These are phyloP conservation scores for Cynanchum wilfordii DNA, from an alignment of 257 asterid species.

Conservation along the genomic window DNA sequence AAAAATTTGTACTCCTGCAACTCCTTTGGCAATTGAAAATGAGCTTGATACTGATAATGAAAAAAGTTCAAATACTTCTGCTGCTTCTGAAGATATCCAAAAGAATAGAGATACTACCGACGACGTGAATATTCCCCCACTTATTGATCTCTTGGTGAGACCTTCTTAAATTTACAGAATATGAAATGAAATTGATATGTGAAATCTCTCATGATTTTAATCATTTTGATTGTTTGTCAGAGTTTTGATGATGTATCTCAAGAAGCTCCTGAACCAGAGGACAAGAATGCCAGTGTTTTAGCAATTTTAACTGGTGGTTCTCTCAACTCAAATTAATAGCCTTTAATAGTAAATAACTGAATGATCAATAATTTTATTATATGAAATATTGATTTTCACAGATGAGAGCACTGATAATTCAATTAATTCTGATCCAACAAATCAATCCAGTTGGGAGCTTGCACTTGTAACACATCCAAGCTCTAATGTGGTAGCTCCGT, in stretches of 20 bases:
- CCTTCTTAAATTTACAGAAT: conserved; percentile 8
- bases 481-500: conserved; percentile 15
- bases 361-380: conserved; percentile 3
- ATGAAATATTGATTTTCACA: conserved; percentile 8
- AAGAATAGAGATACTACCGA: conserved; percentile 27
- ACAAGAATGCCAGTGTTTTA: conserved; percentile 19
- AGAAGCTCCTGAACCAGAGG: conserved; percentile 35
- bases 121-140: conserved; percentile 19
- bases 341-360: not conserved
- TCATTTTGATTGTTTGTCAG: conserved; percentile 26
- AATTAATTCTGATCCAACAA: conserved; percentile 23
- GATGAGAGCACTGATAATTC: conserved; percentile 24
- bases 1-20: conserved; percentile 26
- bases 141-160: conserved; percentile 62
- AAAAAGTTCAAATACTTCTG: conserved; percentile 23
- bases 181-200: not conserved
- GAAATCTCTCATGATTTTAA: conserved; percentile 4
- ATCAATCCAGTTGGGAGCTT: conserved; percentile 59
- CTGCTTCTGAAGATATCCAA: conserved; percentile 13
- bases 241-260: conserved; percentile 51
- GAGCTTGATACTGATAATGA: conserved; percentile 20
- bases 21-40: conserved; percentile 28
- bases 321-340: not conserved
- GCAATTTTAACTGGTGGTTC: conserved; percentile 35
- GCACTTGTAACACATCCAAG: conserved; percentile 42